Evolutionary conservation across 2,329 filamentous ascomycete species (phyloP), one percentile per base, ranked within the genome.

Genomic region (Exophiala lecanii-corni): DNA sequence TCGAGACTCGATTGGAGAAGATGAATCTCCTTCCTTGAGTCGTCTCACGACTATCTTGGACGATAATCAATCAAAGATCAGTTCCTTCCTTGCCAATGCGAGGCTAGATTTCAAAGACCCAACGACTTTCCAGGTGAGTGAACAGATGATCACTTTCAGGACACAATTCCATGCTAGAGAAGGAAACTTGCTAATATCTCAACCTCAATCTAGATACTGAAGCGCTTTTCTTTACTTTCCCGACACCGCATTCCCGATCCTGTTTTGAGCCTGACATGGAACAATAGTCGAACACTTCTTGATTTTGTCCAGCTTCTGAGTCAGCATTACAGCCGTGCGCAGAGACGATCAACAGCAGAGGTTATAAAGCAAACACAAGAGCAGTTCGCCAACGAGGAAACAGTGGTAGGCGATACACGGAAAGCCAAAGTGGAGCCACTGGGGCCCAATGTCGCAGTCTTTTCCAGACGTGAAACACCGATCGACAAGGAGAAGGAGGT

Each of bases 171-270:
- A n/a, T n/a, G n/a, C n/a, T n/a, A n/a, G n/a, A n/a, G n/a, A n/a
- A n/a, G n/a, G n/a, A n/a, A n/a, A n/a, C n/a, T n/a, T n/a, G n/a
- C 53, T n/a, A 12, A 21, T 16, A 21, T 32, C 21, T 10, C 36
- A 6, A 6, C 23, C 12, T 12, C 7, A 6, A 6, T 26, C 18
- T 54, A 96, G 89, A 74, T 92, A 53, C 70, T 82, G 57, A 94
- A 95, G 68, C 82, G 87, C 46, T 70, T 89, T 49, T 79, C 84
- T 62, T 85, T 92, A 62, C 73, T 94, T 47, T 89, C 84, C n/a
- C 86, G 87, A 48, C 78, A 81, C 49, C 76, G 79, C 46, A 72
- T 95, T 53, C 73, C 84, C 12, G 91, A 96, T 64, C 71, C 78
- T 35, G 74, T 76, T 54, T 75, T 94, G 48, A 67, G 70, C 37